Evolutionary conservation across 2,329 filamentous ascomycete species (phyloP).

Genomic region (Botrytis fragariae): DNA sequence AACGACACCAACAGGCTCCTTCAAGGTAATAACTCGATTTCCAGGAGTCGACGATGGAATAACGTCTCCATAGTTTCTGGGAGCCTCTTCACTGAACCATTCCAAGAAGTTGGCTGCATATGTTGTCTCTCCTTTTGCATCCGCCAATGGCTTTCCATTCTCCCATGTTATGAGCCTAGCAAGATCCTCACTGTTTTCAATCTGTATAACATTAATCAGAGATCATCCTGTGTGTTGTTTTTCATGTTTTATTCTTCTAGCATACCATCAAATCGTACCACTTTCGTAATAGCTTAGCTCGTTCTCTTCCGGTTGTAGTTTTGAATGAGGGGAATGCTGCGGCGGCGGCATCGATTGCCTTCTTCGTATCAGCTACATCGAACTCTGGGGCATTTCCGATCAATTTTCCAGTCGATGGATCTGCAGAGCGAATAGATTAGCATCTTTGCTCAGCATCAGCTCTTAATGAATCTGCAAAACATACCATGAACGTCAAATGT

Average conservation of each 20-base stretch:
- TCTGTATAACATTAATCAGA: constrained; percentile 26
- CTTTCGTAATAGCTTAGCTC: constrained; percentile 69
- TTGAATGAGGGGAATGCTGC: constrained; percentile 71
- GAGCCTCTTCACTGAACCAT: constrained; percentile 80
- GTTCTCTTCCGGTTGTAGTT: constrained; percentile 69
- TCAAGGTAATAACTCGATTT: constrained; percentile 74
- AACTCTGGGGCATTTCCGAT: constrained; percentile 88
- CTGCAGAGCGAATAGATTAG: constrained; percentile 64
- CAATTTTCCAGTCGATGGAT: constrained; percentile 77
- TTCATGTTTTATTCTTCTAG: background rate
- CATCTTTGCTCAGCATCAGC: background rate
- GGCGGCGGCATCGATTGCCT: constrained; percentile 79
- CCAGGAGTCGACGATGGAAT: constrained; percentile 68
- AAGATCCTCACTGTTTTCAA: constrained; percentile 74
- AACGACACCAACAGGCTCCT: constrained; percentile 81
- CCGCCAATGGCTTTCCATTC: constrained; percentile 80
- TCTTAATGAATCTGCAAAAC: background rate
- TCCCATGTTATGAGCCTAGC: constrained; percentile 84
- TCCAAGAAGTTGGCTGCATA: constrained; percentile 76
- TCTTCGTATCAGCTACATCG: constrained; percentile 70
- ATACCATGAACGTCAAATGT: constrained; percentile 82
- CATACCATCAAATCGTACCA: constrained; percentile 76
- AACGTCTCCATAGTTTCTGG: constrained; percentile 69
- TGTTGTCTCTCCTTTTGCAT: constrained; percentile 68
- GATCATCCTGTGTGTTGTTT: background rate